Evolutionary conservation across 1,284 basidiomycete species (phyloP), one percentile per base, ranked within the genome.

Genomic region (Fomitopsis betulina): DNA sequence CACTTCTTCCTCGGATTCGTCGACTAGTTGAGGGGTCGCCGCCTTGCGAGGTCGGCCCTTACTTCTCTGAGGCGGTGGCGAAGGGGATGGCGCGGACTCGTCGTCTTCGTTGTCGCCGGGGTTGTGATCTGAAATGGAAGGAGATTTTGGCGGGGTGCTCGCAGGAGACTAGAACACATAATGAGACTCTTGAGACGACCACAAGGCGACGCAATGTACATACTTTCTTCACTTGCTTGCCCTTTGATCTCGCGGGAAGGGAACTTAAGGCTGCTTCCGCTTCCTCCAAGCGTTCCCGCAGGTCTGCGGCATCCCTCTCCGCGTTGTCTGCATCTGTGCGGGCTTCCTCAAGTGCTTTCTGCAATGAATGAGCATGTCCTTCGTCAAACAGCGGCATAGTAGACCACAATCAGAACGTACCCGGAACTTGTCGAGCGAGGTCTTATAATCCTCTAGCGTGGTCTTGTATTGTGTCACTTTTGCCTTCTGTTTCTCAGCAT

Each of bases 191-290:
- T 17, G 25, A 32, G 15, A 33, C 7, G 8, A 21, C n/a, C n/a
- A n/a, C 17, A 35, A 32, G 10, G 4, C 25, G 45, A n/a, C 2
- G 21, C 47, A 6, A 58, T 30, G 1, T 51, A 27, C 30, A 50
- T 59, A 42, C 55, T 25, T 39, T 57, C 60, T 55, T 75, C 73
- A 32, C 12, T 27, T 1, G 30, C 17, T 15, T 35, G 6, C 66
- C 62, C 37, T 78, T 75, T 5, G 83, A 65, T 35, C 77, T 75
- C 3, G 64, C 63, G 61, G 76, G 71, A 30, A 86, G 73, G 54
- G 76, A 75, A 38, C 75, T 66, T 19, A 81, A 68, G 60, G 77
- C 72, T 56, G 75, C 73, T 57, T 77, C 71, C 30, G 76, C 69
- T 54, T 74, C 72, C 32, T 67, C 58, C 10, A 76, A 62, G 38